Conservation (phyloP, 2,329 filamentous ascomycete species). For the Tolypocladium ovalisporum region DNA sequence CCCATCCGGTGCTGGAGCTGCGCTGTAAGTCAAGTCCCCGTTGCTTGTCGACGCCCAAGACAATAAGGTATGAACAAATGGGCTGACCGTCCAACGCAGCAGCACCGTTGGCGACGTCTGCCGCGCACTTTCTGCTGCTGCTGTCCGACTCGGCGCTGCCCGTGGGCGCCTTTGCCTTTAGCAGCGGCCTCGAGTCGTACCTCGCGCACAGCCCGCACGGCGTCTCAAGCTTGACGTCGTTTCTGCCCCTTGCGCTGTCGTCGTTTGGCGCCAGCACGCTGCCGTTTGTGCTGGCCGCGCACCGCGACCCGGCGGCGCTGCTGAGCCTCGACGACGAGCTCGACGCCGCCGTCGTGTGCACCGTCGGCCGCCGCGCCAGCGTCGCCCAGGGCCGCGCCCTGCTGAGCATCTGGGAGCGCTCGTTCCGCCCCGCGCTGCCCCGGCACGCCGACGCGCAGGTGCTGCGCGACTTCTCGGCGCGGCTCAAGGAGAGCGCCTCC, state of each 20-base stretch:
- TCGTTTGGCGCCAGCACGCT: conserved; percentile 63
- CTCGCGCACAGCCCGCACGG: conserved; percentile 47
- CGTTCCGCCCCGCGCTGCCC: conserved; percentile 35
- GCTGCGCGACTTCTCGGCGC: conserved; percentile 22
- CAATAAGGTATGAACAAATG: no score
- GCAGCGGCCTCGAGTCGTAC: conserved; percentile 72
- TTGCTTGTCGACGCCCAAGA: neutral
- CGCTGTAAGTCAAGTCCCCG: neutral
- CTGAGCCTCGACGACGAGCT: conserved; percentile 59
- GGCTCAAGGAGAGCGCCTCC: conserved; percentile 19
- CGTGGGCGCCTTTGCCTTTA: conserved; percentile 80
- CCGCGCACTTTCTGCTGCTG: conserved; percentile 58
- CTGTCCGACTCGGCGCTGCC: conserved; percentile 74
- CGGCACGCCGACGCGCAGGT: conserved; percentile 11
- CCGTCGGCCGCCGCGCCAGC: conserved; percentile 67
- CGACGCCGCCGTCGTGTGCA: conserved; percentile 67
- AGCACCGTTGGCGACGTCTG: conserved; percentile 6
- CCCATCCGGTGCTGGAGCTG: neutral
- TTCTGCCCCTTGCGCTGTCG: conserved; percentile 59
- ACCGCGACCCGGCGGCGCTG: conserved; percentile 42
- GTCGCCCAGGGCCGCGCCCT: conserved; percentile 67
- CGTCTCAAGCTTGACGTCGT: conserved; percentile 46
- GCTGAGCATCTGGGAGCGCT: conserved; percentile 65
- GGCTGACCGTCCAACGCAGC: neutral
- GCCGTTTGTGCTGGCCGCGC: conserved; percentile 62